Conservation (phyloP, 768 basidiomycete species). For the Russula lepida region DNA sequence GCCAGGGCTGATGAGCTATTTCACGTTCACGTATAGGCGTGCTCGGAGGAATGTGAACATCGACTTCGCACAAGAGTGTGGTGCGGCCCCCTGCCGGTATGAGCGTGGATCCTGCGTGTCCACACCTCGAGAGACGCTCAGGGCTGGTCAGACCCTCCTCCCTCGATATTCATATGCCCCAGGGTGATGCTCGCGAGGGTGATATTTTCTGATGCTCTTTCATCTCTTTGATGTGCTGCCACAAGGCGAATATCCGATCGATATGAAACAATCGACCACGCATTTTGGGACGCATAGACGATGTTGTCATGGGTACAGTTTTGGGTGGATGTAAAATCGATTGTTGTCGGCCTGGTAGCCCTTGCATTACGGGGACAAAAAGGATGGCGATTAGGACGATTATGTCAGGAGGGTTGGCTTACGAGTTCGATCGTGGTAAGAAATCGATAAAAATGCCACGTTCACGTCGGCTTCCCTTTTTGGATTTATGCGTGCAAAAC, state of each 20-base stretch:
- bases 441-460: conserved; percentile 16
- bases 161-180: background rate
- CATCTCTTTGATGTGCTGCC: background rate
- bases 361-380: background rate
- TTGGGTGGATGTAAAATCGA: background rate
- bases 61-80: background rate
- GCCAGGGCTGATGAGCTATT: background rate
- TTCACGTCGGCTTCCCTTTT: conserved; percentile 11
- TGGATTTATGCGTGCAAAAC: conserved; percentile 13
- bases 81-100: background rate
- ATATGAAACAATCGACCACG: background rate
- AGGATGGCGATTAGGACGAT: background rate
- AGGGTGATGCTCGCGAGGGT: background rate
- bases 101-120: conserved; percentile 8
- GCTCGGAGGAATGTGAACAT: background rate
- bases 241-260: background rate
- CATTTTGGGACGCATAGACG: background rate
- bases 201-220: background rate
- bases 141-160: background rate
- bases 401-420: background rate
- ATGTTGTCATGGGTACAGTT: background rate
- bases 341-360: background rate
- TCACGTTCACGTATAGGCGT: background rate
- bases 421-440: conserved; percentile 11
- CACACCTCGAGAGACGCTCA: background rate